These are phyloP conservation scores for Urochloa ruziziensis DNA, from an alignment of 176 grass and related monocot species.

Conservation along the genomic window DNA sequence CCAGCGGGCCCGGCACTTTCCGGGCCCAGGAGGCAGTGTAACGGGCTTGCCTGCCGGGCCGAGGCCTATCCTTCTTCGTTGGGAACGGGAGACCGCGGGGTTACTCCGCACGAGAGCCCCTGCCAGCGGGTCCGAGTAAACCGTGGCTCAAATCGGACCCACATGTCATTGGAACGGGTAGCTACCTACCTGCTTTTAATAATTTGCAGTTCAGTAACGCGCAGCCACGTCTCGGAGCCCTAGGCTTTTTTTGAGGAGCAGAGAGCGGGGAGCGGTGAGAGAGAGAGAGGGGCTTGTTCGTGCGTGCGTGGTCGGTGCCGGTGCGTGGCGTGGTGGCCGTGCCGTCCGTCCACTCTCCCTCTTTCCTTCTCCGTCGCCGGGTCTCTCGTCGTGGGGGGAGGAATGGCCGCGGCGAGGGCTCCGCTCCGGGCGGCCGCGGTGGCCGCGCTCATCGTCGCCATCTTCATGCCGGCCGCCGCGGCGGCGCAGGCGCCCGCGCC, in stretches of 20 bases:
- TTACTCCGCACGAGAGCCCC: not conserved
- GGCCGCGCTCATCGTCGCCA: conserved; percentile 39
- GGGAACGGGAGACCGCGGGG: too few relatives aligned
- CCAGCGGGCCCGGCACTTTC: too few relatives aligned
- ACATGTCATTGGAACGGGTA: not conserved
- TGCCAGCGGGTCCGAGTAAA: not conserved
- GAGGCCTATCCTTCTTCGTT: too few relatives aligned
- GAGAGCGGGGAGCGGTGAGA: not conserved
- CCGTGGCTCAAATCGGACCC: rapidly evolving
- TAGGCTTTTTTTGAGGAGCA: not conserved
- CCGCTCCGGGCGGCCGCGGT: conserved; percentile 19
- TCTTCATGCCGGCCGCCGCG: conserved; percentile 33
- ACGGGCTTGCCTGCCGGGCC: too few relatives aligned
- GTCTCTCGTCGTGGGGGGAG: not conserved
- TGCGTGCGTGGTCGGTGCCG: conserved; percentile 23
- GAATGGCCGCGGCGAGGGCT: conserved; percentile 29
- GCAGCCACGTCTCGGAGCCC: not conserved
- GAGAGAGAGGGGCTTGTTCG: not conserved
- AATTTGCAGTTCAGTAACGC: too few relatives aligned
- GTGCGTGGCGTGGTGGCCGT: not conserved
- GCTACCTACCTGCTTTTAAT: not conserved
- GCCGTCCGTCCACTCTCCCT: not conserved
- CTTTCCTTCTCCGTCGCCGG: conserved; percentile 2
- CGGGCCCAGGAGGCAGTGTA: too few relatives aligned
- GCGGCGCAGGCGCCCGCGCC: conserved; percentile 37